Conservation (phyloP, 1,284 basidiomycete species). For the Ustilago xerochloae region DNA sequence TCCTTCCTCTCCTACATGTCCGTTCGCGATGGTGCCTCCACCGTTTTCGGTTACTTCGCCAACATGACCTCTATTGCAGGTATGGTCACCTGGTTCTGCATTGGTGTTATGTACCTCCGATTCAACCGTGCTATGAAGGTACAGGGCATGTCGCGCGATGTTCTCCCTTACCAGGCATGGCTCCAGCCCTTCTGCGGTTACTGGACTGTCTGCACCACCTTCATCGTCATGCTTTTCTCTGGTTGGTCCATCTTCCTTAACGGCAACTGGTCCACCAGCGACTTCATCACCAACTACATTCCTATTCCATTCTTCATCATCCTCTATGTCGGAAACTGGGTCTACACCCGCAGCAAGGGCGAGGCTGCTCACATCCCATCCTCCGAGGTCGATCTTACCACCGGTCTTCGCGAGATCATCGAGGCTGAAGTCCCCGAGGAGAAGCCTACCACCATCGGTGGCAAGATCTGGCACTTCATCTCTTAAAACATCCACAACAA, state of each 20-base stretch:
- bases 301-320: slow-evolving; percentile 81
- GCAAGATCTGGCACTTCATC: slow-evolving; percentile 48
- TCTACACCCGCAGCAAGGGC: slow-evolving; percentile 70
- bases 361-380: slow-evolving; percentile 65
- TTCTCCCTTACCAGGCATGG: slow-evolving; percentile 71
- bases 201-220: slow-evolving; percentile 41
- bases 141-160: slow-evolving; percentile 74
- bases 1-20: slow-evolving; percentile 76
- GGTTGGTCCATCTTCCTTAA: slow-evolving; percentile 69
- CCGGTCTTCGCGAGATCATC: slow-evolving; percentile 69
- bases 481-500: slow-evolving; percentile 23
- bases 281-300: slow-evolving; percentile 81
- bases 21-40: slow-evolving; percentile 62
- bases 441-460: slow-evolving; percentile 42
- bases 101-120: slow-evolving; percentile 79
- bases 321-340: slow-evolving; percentile 75
- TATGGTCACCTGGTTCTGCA: slow-evolving; percentile 85
- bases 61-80: slow-evolving; percentile 77
- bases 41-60: slow-evolving; percentile 74
- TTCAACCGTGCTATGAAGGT: slow-evolving; percentile 77
- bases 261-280: slow-evolving; percentile 69
- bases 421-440: slow-evolving; percentile 48
- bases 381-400: slow-evolving; percentile 72
- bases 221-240: slow-evolving; percentile 58
- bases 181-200: slow-evolving; percentile 65